Base-by-base conservation (phyloP, 306 rosid species). In the Vicia sativa region DNA sequence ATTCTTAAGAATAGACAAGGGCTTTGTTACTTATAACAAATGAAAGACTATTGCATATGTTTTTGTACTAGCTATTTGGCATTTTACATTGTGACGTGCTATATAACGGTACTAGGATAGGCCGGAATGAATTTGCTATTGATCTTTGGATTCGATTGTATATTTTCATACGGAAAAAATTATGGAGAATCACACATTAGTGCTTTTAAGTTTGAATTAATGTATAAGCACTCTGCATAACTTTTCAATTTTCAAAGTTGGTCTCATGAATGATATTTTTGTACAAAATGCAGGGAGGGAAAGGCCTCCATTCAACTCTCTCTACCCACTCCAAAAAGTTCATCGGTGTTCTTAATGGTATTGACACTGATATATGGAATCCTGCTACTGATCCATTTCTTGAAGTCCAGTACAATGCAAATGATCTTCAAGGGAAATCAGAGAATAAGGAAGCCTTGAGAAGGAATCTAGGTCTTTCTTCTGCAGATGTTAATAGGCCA, bases 311-410 rank as follows among this genome's bases (percentile, higher is more conserved):
- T 82, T 83, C 95, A 53, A 90, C 96, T 35, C 92, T 93, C 42
- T 73, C 87, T 52, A 37, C 81, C 57, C 95, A 93, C 82, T 75
- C 95, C 45, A 93, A 80, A 79, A 93, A 93, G 85, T 93, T 93
- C 68, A 25, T 84, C 52, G 99, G 99, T 59, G 70, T 93, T 85
- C 83, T 93, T 35, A 93, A 93, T 82, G 99, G 99, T 63, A 90
- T 93, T 65, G 99, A 93, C 77, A 78, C 88, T 44, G 99, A 90
- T 77, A 78, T 84, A 46, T 93, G 99, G 99, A 87, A 93, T 79
- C 99, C 99, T 61, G 77, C 90, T 52, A 85, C 87, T 8, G 97
- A 90, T 77, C 41, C 74, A 55, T 83, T 70, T 79, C 91, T 93
- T 77, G 72, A 82, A 75, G 89, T 90, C 26, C 97, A 90, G 79